Evolutionary conservation across 2,329 filamentous ascomycete species (phyloP).

Genomic region (Dothidotthia symphoricarpi): DNA sequence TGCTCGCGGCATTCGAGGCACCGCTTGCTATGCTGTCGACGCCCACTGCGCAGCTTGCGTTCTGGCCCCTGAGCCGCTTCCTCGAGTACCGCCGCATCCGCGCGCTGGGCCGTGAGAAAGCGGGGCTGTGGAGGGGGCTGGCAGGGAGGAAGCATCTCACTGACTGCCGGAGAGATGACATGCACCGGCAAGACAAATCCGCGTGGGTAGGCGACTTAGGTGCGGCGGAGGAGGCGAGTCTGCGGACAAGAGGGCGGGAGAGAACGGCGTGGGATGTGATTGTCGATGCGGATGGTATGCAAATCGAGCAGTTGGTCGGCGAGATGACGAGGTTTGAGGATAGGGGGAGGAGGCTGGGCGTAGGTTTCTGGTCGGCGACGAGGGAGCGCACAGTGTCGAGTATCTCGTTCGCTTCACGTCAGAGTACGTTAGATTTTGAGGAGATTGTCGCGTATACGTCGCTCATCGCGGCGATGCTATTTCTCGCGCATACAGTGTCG

Average conservation of each 20-base stretch:
- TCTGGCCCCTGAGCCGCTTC: conserved; percentile 6
- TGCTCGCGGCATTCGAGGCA: conserved; percentile 10
- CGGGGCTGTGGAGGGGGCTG: conserved; percentile 5
- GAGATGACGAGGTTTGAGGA: conserved; percentile 3
- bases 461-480: background rate
- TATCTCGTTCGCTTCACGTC: conserved; percentile 2
- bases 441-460: conserved; percentile 6
- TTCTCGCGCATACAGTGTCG: background rate
- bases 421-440: conserved; percentile 2
- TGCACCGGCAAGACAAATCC: background rate
- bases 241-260: too few relatives aligned
- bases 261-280: conserved; percentile 1
- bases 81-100: conserved; percentile 2
- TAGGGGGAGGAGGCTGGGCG: background rate
- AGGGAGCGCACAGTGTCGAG: background rate
- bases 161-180: background rate
- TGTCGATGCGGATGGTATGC: background rate
- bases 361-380: background rate
- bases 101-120: conserved; percentile 4
- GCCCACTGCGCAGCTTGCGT: conserved; percentile 1
- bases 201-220: too few relatives aligned
- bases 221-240: too few relatives aligned
- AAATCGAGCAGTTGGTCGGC: background rate
- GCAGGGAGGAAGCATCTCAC: background rate
- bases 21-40: conserved; percentile 3